Evolutionary conservation across 2,329 filamentous ascomycete genomes (phyloP), one percentile per base, ranked within the genome.

Genomic region (Aulographum hederae): DNA sequence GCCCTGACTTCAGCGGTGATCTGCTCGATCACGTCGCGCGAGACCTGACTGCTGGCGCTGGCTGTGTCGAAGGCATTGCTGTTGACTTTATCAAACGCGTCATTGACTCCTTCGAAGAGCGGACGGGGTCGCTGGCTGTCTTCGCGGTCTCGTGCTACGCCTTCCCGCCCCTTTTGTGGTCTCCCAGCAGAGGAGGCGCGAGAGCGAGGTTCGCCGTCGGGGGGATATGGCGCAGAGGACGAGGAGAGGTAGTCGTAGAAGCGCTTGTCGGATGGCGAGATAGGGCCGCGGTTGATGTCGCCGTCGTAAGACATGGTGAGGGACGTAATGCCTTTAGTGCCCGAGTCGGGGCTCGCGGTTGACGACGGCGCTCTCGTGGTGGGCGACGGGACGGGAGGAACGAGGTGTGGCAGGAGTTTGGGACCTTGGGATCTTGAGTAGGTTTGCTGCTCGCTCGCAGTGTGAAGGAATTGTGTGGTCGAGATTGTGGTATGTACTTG

Each of bases 21-120:
- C 37, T 70, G 64, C 30, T 67, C 63, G 31, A 77, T 60, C 15
- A 76, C 53, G 5, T 70, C 65, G 2, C 69, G 69, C 32, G 71
- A 64, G 10, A 76, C 52, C 25, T 61, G 58, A 35, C 55, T 56
- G 6, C 60, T 53, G 6, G 58, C 50, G 26, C 27, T 28, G n/a
- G 21, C 10, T 25, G 10, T 13, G 21, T 10, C 21, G 10, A 13
- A 25, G 63, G 56, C 8, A 61, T 56, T n/a, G n/a, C n/a, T n/a
- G n/a, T n/a, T n/a, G n/a, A n/a, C n/a, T 32, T 60, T 59, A 40
- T 65, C 55, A 37, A 69, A 67, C 6, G 67, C 67, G 38, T 61
- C 61, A 40, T 57, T 62, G 39, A 72, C 63, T 20, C 66, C 68
- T 41, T 69, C 65, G 40, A 65, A 63, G 39, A 72, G 60, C 10